phyloP scores from a whole-genome alignment of 2,329 filamentous ascomycete species.

The Cadophora gregata region DNA sequence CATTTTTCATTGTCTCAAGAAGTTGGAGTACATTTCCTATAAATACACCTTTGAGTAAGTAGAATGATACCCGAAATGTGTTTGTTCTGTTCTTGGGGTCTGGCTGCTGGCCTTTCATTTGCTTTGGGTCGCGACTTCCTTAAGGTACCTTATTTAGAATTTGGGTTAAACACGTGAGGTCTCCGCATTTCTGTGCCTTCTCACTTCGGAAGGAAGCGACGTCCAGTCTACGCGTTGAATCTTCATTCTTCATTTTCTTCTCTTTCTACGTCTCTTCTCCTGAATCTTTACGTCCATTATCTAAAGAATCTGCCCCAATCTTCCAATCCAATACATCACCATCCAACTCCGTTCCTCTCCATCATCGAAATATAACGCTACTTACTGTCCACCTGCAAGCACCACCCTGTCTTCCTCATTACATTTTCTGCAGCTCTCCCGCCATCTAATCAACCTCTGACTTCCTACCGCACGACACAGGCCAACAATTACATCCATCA shows the following conservation, averaged over 20 bases:
- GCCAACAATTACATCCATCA: neutral
- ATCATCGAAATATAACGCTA: neutral
- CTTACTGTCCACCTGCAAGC: neutral
- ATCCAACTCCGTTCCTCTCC: no score
- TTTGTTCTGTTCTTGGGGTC: conserved; percentile 4
- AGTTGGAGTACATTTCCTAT: neutral
- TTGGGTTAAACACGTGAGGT: neutral
- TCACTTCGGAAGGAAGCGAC: conserved; percentile 2
- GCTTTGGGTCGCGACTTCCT: neutral
- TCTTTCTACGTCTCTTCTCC: neutral
- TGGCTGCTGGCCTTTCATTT: neutral
- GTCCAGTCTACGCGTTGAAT: neutral
- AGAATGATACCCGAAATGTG: conserved; percentile 38
- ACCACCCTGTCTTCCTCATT: neutral
- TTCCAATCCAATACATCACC: neutral
- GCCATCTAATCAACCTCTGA: neutral
- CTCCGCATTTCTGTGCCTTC: neutral
- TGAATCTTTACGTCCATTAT: neutral
- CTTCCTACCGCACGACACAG: neutral
- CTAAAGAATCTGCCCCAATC: neutral
- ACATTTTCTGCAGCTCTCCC: neutral
- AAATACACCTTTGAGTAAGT: conserved; percentile 33
- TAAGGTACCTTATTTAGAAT: neutral
- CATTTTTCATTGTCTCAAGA: conserved; percentile 9
- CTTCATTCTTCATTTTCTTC: neutral